Conservation (phyloP, 2,329 filamentous ascomycete genomes). For the Coniochaeta sp. region DNA sequence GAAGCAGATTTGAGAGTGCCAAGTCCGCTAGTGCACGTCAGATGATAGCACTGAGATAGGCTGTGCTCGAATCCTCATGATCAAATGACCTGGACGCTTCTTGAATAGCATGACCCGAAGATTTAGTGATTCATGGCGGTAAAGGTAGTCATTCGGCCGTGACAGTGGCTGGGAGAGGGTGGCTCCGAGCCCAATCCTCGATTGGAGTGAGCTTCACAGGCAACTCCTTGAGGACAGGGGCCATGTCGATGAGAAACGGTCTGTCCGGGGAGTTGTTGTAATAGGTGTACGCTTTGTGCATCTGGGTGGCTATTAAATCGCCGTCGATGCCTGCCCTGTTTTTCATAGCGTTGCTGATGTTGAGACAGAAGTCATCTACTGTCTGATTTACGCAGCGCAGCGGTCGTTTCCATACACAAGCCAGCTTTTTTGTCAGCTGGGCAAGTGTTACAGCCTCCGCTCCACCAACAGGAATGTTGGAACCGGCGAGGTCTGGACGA, state of each 20-base stretch:
- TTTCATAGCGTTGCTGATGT: conserved; percentile 22
- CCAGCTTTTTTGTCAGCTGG: conserved; percentile 23
- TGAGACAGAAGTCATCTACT: conserved; percentile 20
- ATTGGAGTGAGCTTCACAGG: conserved; percentile 22
- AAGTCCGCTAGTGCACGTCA: no score
- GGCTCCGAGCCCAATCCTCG: conserved; percentile 25
- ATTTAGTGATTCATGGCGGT: no score
- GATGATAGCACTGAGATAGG: no score
- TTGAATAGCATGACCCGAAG: no score
- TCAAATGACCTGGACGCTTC: no score
- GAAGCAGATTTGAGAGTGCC: no score
- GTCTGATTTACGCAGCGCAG: conserved; percentile 24
- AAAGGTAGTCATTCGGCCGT: neutral
- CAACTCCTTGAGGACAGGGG: conserved; percentile 21
- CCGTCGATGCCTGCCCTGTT: conserved; percentile 23
- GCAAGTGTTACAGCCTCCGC: conserved; percentile 23
- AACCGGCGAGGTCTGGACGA: conserved; percentile 23
- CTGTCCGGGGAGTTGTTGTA: conserved; percentile 28
- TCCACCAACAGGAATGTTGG: conserved; percentile 25
- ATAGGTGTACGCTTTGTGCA: conserved; percentile 31
- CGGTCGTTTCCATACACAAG: conserved; percentile 21
- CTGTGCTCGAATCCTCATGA: no score
- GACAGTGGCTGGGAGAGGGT: neutral
- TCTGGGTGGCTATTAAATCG: conserved; percentile 25
- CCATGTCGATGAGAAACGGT: conserved; percentile 29